phyloP scores from a whole-genome alignment of 2,329 filamentous ascomycete species.

The Colletotrichum sp. region DNA sequence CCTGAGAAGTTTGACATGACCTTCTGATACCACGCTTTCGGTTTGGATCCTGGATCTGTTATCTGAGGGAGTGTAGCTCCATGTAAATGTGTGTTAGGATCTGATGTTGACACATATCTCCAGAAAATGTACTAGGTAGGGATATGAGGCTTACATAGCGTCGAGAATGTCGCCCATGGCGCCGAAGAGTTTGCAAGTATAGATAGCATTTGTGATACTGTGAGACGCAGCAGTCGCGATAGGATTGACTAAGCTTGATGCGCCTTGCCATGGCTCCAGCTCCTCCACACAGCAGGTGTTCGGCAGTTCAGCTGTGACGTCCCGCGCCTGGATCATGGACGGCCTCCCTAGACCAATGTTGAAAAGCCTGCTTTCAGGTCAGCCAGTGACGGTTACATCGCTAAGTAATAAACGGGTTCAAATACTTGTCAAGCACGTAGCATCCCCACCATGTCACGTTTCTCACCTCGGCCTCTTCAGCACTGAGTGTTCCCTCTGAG shows the following conservation, averaged over 20 bases:
- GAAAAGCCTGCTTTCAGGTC: fast-evolving
- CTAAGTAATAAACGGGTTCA: fast-evolving
- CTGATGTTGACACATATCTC: fast-evolving
- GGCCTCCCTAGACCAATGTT: not conserved
- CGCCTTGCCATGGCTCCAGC: not conserved
- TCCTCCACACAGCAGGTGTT: not conserved
- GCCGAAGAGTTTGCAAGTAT: not conserved
- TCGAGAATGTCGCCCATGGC: not conserved
- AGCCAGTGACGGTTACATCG: fast-evolving
- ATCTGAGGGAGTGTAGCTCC: not conserved
- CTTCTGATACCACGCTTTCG: not conserved
- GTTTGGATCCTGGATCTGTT: not conserved
- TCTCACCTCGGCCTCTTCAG: not conserved
- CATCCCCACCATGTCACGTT: not conserved
- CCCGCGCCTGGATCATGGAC: not conserved
- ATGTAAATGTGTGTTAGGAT: not conserved
- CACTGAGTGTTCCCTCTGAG: not conserved
- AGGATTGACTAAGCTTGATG: fast-evolving
- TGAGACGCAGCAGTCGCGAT: not conserved
- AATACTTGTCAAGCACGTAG: not conserved
- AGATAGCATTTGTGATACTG: not conserved
- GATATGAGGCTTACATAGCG: not conserved
- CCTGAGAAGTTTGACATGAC: not conserved
- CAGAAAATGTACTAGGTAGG: not conserved
- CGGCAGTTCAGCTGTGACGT: not conserved